Evolutionary conservation across 1,139 yeast genomes (phyloP).

Genomic region (Hyphopichia wangnamkhiaoensis): DNA sequence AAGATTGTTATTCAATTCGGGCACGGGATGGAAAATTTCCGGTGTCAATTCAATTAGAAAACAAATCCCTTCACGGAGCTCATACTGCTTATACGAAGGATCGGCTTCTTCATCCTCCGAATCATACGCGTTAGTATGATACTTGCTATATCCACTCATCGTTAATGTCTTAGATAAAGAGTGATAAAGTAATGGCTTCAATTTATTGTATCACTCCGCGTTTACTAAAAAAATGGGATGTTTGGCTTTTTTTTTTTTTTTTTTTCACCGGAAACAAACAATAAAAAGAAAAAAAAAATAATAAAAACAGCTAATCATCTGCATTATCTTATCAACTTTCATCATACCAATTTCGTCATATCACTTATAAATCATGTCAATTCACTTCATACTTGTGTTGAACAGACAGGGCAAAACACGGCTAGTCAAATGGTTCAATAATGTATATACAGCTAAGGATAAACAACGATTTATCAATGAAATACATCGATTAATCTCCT

Average conservation of each 20-base stretch:
- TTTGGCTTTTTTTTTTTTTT: too few species aligned
- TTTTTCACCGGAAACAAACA: too few species aligned
- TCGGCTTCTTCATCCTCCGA: constrained; percentile 14
- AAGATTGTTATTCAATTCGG: constrained; percentile 34
- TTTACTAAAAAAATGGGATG: too few species aligned
- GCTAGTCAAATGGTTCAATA: constrained; percentile 75
- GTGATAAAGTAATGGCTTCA: too few species aligned
- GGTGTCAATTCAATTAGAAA: constrained; percentile 64
- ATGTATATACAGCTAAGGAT: constrained; percentile 39
- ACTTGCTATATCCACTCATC: too few species aligned
- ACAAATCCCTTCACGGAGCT: constrained; percentile 62
- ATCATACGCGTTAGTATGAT: constrained; percentile 10
- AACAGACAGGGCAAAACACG: constrained; percentile 94
- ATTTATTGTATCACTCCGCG: too few species aligned
- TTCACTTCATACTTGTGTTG: constrained; percentile 77
- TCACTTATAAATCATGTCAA: constrained; percentile 49
- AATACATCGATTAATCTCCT: constrained; percentile 78
- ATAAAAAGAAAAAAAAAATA: too few species aligned
- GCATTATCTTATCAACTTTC: neutral
- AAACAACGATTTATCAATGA: constrained; percentile 60
- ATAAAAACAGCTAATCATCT: too few species aligned
- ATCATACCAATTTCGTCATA: neutral
- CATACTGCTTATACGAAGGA: constrained; percentile 36
- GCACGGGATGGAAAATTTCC: constrained; percentile 40
- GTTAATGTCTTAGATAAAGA: too few species aligned